Base-by-base conservation (phyloP, 139 green algal species). In the Chlorella sp. region DNA sequence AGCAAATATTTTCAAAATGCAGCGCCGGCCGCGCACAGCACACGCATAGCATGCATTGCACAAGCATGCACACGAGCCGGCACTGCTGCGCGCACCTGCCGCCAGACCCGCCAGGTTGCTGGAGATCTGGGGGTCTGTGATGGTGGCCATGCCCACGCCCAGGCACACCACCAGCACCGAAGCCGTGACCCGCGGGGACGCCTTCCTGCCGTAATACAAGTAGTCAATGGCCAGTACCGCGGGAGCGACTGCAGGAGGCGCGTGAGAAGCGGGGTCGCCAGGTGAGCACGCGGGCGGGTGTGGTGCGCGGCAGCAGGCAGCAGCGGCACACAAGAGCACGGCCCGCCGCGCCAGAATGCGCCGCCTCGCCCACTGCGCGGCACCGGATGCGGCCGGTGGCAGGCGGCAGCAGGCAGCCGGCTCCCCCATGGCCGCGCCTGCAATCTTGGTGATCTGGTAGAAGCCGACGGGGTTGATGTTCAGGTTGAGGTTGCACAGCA, bases 371-470 rank as follows among this genome's bases (percentile, higher is more conserved):
- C 8, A 28, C 44, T 44, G n/a, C n/a, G n/a, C n/a, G n/a, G n/a
- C n/a, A n/a, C n/a, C n/a, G n/a, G n/a, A n/a, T 20, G 30, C 4
- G 65, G 7, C 34, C 64, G 22, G 65, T 14, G 1, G 34, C 65
- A 7, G 1, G 65, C 65, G 32, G 36, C 34, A 46, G n/a, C 67
- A 38, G 3, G 8, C 34, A 51, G 30, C 58, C 36, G 40, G 4
- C 44, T 2, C 4, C 13, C 51, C 22, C 4, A 16, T 16, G 2
- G 2, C 2, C 77, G 16, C 30, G 48, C 79, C 79, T 16, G 93
- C 94, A 56, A 98, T 97, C 87, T 98, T 97, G 83, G 94, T 94
- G 19, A 96, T 92, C 86, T 98, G 95, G 82, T 97, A 98, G 87
- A 98, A 98, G 16, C 95, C 93, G 0, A 98, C 93, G 3, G 91